Evolutionary conservation across 345 rosid genomes (phyloP), one percentile per base, ranked within the genome.

Genomic region (Barbarea vulgaris): DNA sequence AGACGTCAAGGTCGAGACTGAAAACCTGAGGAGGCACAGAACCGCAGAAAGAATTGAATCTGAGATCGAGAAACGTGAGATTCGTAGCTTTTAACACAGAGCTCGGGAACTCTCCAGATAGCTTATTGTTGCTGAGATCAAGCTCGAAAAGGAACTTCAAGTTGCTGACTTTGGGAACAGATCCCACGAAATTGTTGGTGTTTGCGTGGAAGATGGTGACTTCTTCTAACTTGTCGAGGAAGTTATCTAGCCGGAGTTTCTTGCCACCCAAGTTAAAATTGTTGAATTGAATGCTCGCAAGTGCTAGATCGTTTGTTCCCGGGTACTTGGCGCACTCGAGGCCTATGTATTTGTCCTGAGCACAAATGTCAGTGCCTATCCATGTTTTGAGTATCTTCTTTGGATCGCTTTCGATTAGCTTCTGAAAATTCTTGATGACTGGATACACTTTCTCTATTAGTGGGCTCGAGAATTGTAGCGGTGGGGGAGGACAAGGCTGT

Each of bases 181-280:
- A 55, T 1, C 98, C 98, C 0, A 83, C 18, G 51, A 93, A 93
- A 54, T 77, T 79, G 81, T 93, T 91, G 73, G 90, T 88, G 69
- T 93, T 93, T 10, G 96, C 98, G 19, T 93, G 97, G 76, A 91
- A 89, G 64, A 93, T 83, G 1, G 93, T 94, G 24, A 91, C 77
- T 73, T 85, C 94, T 1, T 90, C 90, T 52, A 91, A 87, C 70
- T 81, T 81, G 75, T 89, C 85, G 19, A 91, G 89, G 57, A 89
- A 93, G 58, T 88, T 88, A 36, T 88, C 85, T 55, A 77, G 54
- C 34, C 48, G n/a, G 10, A 93, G 84, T 7, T 84, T 67, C 69
- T 93, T 87, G 36, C 96, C 93, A 0, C 84, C 39, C 22, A 93
- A 85, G 33, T 84, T 87, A 84, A 91, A 93, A 0, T 92, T 85